Evolutionary conservation across 345 rosid genomes (phyloP).

Genomic region (Brassica rapa): DNA sequence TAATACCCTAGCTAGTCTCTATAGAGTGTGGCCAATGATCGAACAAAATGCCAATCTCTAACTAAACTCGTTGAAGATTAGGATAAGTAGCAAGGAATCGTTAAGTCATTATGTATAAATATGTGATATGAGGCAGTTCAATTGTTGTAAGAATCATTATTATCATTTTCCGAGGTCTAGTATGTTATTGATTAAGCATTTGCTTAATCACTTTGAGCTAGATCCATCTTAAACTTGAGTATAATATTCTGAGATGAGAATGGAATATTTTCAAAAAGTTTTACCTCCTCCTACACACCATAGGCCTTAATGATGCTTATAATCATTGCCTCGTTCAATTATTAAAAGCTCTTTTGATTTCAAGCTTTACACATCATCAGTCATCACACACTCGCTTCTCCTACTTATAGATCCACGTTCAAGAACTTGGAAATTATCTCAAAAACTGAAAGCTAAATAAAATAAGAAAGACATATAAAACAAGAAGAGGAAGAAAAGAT

Average conservation of each 20-base stretch:
- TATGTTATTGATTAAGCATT: neutral
- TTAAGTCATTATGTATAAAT: neutral
- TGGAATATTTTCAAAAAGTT: constrained; percentile 7
- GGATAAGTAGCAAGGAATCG: neutral
- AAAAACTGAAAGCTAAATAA: neutral
- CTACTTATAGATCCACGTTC: constrained; percentile 28
- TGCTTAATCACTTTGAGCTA: constrained; percentile 10
- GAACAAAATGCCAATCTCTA: constrained; percentile 34
- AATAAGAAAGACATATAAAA: neutral
- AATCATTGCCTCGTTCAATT: constrained; percentile 42
- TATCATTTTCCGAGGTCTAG: neutral
- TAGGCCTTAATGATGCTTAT: constrained; percentile 39
- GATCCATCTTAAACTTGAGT: constrained; percentile 10
- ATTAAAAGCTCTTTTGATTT: constrained; percentile 38
- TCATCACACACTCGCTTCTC: constrained; percentile 33
- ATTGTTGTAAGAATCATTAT: neutral
- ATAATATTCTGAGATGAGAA: constrained; percentile 6
- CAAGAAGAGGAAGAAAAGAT: neutral
- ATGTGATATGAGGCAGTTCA: neutral
- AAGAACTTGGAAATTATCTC: constrained; percentile 14
- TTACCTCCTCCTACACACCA: constrained; percentile 22
- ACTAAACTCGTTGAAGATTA: neutral
- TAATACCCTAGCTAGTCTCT: constrained; percentile 12
- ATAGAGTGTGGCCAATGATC: constrained; percentile 21
- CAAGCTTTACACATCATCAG: constrained; percentile 38